Base-by-base conservation (phyloP, 2,329 filamentous ascomycete species). In the Mycosphaerella arachidis region DNA sequence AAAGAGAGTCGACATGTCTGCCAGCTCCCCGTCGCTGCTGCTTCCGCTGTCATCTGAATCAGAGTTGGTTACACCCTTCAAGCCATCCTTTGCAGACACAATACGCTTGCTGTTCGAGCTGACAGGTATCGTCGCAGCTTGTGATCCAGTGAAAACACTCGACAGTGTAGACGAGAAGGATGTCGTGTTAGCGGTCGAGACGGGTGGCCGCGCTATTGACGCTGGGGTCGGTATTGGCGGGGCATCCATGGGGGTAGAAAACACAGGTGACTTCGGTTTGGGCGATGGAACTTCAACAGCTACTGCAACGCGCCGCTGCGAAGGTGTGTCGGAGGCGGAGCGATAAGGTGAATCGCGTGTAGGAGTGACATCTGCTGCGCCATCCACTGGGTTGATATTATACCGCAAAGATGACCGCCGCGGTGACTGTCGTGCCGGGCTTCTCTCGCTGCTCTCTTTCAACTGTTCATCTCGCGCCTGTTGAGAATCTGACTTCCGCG, bases 21-120 rank as follows among this genome's bases (percentile, higher is more conserved):
- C 67, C 9, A 74, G 63, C 30, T 71, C 68, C n/a, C 70, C 70
- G 20, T 65, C 66, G 57, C 62, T 63, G 48, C 59, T 64, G 52
- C 67, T 66, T 51, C 67, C 66, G 37, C 60, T 63, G 29, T 67
- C 69, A 37, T 70, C 73, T 1, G 73, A 72, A 53, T 74, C 72
- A 1, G 73, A 75, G 35, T 74, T 71, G 9, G 68, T 81, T 45
- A 92, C 78, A 3, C 81, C 71, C 57, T 80, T 73, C 56, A 79
- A 71, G 2, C 83, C 83, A 66, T 81, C 76, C 59, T 78, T 88
- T 6, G 61, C 61, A 57, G 87, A 76, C 12, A 84, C 59, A 16
- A 76, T 71, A 74, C 67, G 84, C 78, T 71, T 84, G 77, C 53
- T 73, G 40, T 55, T 53, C 9, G 62, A 60, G 45, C 59, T 64